Evolutionary conservation across 257 asterid genomes (phyloP).

Genomic region (Voacanga thouarsii): DNA sequence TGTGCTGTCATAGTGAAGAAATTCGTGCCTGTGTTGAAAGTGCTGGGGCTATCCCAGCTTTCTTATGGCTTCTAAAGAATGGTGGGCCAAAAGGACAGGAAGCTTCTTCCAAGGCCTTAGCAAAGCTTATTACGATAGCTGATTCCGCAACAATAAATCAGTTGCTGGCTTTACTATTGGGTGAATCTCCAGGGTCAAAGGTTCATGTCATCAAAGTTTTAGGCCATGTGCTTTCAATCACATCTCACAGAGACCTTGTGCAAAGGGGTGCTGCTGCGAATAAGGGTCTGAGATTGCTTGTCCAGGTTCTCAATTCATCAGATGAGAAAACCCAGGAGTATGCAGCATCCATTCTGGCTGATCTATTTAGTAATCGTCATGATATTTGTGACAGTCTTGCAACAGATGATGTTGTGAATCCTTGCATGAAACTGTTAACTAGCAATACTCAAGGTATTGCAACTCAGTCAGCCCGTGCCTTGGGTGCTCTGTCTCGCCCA

Average conservation of each 20-base stretch:
- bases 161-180: conserved; percentile 59
- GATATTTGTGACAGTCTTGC: conserved; percentile 72
- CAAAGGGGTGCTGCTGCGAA: conserved; percentile 54
- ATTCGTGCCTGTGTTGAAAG: conserved; percentile 75
- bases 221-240: conserved; percentile 77
- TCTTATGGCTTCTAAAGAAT: conserved; percentile 68
- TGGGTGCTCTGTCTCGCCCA: conserved; percentile 68
- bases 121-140: conserved; percentile 48
- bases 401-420: conserved; percentile 62
- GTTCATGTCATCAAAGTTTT: conserved; percentile 55
- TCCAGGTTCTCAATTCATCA: conserved; percentile 72
- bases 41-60: conserved; percentile 70
- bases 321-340: conserved; percentile 63
- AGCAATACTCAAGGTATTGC: conserved; percentile 61
- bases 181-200: conserved; percentile 66
- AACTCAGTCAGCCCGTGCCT: conserved; percentile 72
- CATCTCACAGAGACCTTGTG: conserved; percentile 65
- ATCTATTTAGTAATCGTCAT: conserved; percentile 53
- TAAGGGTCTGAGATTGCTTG: conserved; percentile 69
- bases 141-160: conserved; percentile 60
- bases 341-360: conserved; percentile 73
- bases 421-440: conserved; percentile 60
- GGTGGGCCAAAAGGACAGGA: conserved; percentile 78
- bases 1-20: conserved; percentile 81
- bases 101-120: conserved; percentile 58